Evolutionary conservation across 2,329 filamentous ascomycete genomes (phyloP), one percentile per base, ranked within the genome.

Genomic region (Xylariales sp.): DNA sequence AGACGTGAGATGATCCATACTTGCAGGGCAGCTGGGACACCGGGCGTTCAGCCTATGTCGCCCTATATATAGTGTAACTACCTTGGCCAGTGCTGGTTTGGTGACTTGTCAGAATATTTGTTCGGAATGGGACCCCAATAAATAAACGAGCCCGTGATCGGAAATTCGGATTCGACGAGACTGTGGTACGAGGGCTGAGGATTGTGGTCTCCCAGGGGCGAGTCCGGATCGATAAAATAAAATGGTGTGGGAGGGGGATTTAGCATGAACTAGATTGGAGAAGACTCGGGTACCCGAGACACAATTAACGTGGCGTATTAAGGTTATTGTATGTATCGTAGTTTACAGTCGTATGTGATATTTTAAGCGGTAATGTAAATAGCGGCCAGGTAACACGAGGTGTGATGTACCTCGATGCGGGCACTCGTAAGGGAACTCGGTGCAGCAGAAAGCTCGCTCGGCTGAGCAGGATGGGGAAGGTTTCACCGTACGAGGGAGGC

Each of bases 1-100:
- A 59, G 75, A 71, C 36, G 75, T 72, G 46, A 77, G 52, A 28
- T 73, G 74, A 41, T 77, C 75, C 73, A 76, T 76, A 59, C 18
- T 65, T 49, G 36, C 7, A 23, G 53, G 36, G 48, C 8, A 14
- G 55, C 14, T 30, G 64, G 48, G 32, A 41, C 52, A 50, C 9
- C 36, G 55, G 52, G 50, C 30, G 30, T 46, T 28, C 39, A 58
- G 32, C 34, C 45, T n/a, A 34, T 48, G 34, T 45, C 36, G 30
- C 45, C 34, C 30, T 30, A 49, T 56, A 18, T 18, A 50, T 28
- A 39, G 8, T 39, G 6, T 39, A 39, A 10, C 36, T 39, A 39
- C 12, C 12, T 39, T 10, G 36, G 36, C 54, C 32, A 64, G 36
- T 30, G 53, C 52, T 18, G 32, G 6, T 45, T 59, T 14, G 48